Conservation (phyloP, 129 eudicot species). For the Logfia minima region DNA sequence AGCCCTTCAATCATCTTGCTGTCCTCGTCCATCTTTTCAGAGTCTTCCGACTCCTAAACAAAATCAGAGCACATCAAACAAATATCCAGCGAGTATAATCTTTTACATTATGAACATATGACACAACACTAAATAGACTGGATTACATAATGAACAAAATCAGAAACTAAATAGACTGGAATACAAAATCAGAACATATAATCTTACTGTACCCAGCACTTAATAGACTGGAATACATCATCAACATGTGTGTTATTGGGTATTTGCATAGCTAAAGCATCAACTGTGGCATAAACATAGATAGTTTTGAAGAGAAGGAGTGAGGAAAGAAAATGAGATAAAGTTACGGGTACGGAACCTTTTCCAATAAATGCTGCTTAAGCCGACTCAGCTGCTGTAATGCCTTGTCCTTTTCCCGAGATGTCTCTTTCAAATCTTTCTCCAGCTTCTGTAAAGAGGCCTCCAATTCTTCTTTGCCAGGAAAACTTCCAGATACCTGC, state of each 20-base stretch:
- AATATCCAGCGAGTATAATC: constrained; percentile 13
- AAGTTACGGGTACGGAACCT: constrained; percentile 45
- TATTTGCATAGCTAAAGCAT: not conserved
- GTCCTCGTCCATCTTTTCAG: constrained; percentile 98
- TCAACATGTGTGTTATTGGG: not conserved
- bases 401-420: constrained; percentile 75
- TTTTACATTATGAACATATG: not conserved
- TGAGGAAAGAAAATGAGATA: not conserved
- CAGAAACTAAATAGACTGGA: not conserved
- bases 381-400: constrained; percentile 77
- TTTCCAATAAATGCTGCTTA: constrained; percentile 92
- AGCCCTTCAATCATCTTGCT: constrained; percentile 89
- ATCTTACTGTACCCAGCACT: not conserved
- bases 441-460: constrained; percentile 58
- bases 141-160: not conserved
- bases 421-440: constrained; percentile 66
- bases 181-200: not conserved
- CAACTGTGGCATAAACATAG: not conserved
- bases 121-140: not conserved
- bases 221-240: constrained; percentile 7
- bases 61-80: constrained; percentile 35
- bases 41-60: constrained; percentile 87
- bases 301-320: constrained; percentile 1
- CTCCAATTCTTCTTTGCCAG: constrained; percentile 76
- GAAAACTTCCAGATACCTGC: constrained; percentile 43